These are phyloP conservation scores for Inosperma sp. DNA, from an alignment of 768 basidiomycete genomes.

Conservation along the genomic window DNA sequence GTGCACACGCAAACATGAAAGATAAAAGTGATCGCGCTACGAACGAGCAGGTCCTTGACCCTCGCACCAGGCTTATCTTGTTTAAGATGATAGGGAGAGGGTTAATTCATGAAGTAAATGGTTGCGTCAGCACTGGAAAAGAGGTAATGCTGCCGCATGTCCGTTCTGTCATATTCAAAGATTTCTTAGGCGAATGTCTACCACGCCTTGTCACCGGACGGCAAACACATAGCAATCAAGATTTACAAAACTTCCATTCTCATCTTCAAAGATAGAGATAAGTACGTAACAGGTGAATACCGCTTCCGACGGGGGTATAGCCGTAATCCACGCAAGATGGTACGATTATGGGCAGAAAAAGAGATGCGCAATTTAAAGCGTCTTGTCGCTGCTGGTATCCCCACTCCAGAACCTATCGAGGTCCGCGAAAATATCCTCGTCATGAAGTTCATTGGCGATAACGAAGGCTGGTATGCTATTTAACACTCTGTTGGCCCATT, in stretches of 20 bases:
- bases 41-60: slow-evolving; percentile 94
- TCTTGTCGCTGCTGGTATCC: slow-evolving; percentile 74
- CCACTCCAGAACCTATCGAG: slow-evolving; percentile 85
- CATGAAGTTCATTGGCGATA: slow-evolving; percentile 86
- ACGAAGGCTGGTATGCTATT: slow-evolving; percentile 78
- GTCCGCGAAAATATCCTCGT: slow-evolving; percentile 96
- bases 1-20: slow-evolving; percentile 81
- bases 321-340: slow-evolving; percentile 98
- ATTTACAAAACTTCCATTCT: slow-evolving; percentile 99
- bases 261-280: slow-evolving; percentile 95
- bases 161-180: slow-evolving; percentile 5
- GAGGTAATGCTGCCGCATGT: slow-evolving; percentile 54
- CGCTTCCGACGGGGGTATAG: slow-evolving; percentile 91
- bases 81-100: slow-evolving; percentile 96
- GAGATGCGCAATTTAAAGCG: slow-evolving; percentile 95
- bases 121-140: slow-evolving; percentile 97
- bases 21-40: slow-evolving; percentile 98
- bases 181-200: slow-evolving; percentile 87
- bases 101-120: slow-evolving; percentile 85
- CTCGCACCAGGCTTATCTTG: slow-evolving; percentile 88
- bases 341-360: slow-evolving; percentile 97
- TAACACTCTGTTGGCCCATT: slow-evolving; percentile 5
- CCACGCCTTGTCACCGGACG: slow-evolving; percentile 63
- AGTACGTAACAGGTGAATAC: slow-evolving; percentile 93
- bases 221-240: slow-evolving; percentile 80